phyloP scores from a whole-genome alignment of 2,329 filamentous ascomycete genomes.

The Basipetospora chlamydospora region DNA sequence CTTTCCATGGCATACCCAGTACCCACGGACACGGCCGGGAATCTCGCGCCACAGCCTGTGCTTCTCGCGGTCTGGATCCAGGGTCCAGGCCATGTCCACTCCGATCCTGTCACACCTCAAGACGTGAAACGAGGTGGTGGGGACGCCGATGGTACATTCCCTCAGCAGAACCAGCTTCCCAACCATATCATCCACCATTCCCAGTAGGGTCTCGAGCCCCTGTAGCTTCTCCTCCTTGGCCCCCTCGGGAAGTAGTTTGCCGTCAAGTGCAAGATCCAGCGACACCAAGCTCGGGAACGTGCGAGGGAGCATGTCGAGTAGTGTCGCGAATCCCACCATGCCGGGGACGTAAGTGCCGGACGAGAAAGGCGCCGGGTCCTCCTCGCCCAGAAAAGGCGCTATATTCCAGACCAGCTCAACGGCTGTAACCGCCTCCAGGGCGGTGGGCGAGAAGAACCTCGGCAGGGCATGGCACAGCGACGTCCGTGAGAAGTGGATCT shows the following conservation, averaged over 20 bases:
- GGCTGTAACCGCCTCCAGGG: neutral
- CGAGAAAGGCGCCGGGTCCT: neutral
- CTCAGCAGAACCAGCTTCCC: neutral
- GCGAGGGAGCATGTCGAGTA: neutral
- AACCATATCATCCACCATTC: neutral
- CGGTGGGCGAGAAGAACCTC: neutral
- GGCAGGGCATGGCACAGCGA: neutral
- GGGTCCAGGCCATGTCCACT: neutral
- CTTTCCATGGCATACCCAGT: neutral
- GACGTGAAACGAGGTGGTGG: neutral
- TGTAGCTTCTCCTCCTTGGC: neutral
- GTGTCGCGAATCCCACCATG: neutral
- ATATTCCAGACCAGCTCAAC: neutral
- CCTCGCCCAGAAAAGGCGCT: neutral
- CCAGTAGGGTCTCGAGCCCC: neutral
- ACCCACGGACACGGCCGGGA: neutral
- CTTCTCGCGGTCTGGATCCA: neutral
- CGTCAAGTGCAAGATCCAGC: neutral
- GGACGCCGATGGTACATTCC: neutral
- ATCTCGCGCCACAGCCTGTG: neutral
- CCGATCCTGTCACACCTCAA: neutral
- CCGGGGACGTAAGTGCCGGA: no score
- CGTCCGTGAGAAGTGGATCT: neutral
- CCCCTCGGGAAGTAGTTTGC: neutral
- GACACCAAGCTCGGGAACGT: neutral